These are phyloP conservation scores for Eutrema japonicum DNA, from an alignment of 345 rosid genomes.

Conservation along the genomic window DNA sequence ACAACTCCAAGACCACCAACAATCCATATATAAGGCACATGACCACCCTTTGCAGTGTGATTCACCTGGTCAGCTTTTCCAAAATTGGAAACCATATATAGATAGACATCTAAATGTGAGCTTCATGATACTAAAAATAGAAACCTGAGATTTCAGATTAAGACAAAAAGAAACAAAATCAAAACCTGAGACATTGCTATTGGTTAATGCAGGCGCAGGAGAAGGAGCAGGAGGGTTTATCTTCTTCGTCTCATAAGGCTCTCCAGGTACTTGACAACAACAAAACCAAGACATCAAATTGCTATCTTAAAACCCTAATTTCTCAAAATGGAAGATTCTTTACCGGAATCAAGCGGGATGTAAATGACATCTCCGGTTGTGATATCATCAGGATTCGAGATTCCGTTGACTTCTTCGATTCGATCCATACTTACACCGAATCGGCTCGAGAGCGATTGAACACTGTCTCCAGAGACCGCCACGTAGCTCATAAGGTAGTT, in stretches of 20 bases:
- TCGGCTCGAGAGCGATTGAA: conserved; percentile 82
- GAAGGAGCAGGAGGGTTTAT: conserved; percentile 57
- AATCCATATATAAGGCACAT: conserved; percentile 80
- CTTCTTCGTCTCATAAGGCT: conserved; percentile 61
- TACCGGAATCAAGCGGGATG: conserved; percentile 90
- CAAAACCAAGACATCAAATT: conserved; percentile 14
- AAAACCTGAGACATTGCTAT: conserved; percentile 58
- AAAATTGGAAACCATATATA: conserved; percentile 35
- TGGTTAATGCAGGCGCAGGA: conserved; percentile 61
- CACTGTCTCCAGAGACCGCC: conserved; percentile 70
- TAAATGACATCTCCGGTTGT: conserved; percentile 76
- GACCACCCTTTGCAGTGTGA: conserved; percentile 51
- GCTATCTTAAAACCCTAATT: conserved; percentile 7
- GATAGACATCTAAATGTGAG: conserved; percentile 14
- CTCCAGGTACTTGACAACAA: conserved; percentile 75
- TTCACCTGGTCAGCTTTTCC: conserved; percentile 56
- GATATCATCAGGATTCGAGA: conserved; percentile 74
- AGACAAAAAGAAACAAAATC: conserved; percentile 3
- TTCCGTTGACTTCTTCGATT: conserved; percentile 75
- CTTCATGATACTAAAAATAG: conserved; percentile 28
- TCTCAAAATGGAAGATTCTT: not conserved
- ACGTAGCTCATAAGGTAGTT: conserved; percentile 95
- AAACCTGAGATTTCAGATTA: conserved; percentile 6
- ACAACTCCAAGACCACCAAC: conserved; percentile 75
- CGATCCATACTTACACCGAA: conserved; percentile 95